phyloP scores from a whole-genome alignment of 805 yeast genomes.

The Maudiozyma saulgeensis region DNA sequence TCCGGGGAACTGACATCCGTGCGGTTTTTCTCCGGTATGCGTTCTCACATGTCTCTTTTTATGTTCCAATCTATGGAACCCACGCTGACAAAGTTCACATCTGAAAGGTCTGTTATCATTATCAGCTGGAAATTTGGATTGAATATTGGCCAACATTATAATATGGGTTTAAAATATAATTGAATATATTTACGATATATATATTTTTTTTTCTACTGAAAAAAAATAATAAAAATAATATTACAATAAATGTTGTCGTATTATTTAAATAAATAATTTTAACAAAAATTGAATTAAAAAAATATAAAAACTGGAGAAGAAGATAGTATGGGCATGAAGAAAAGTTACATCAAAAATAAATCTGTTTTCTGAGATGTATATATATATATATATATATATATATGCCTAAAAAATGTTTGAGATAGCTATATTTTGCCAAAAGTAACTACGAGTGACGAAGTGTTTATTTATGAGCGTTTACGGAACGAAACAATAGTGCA shows the following conservation, averaged over 20 bases:
- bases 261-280: no score
- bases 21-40: slow-evolving; percentile 78
- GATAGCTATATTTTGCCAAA: not conserved
- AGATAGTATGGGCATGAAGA: not conserved
- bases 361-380: no score
- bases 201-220: no score
- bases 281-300: not conserved
- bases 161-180: not conserved
- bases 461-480: not conserved
- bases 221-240: not conserved
- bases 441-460: not conserved
- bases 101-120: slow-evolving; percentile 55
- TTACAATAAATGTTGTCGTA: not conserved
- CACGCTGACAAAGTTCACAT: slow-evolving; percentile 60
- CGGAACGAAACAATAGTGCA: not conserved
- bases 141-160: not conserved
- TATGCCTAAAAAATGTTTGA: not conserved
- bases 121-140: slow-evolving; percentile 5
- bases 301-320: not conserved
- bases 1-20: slow-evolving; percentile 62
- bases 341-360: no score
- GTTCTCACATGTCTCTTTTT: slow-evolving; percentile 72
- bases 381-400: no score
- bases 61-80: slow-evolving; percentile 67
- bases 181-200: not conserved